phyloP scores from a whole-genome alignment of 2,329 filamentous ascomycete genomes.

The Amesomyces nigricolor region DNA sequence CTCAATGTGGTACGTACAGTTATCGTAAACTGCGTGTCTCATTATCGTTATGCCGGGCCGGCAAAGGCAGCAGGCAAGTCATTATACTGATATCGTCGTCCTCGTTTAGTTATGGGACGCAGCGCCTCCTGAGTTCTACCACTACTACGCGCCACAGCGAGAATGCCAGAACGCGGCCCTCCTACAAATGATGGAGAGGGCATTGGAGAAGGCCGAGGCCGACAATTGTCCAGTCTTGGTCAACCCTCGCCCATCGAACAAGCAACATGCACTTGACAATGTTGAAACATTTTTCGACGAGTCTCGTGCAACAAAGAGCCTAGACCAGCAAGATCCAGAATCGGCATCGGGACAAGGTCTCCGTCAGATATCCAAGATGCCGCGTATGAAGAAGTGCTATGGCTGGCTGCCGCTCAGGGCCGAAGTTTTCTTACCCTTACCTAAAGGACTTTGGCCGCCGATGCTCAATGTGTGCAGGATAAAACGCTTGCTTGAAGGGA shows the following conservation, averaged over 20 bases:
- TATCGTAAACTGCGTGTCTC: no score
- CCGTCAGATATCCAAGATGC: background rate
- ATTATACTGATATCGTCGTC: no score
- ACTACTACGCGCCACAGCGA: conserved; percentile 3
- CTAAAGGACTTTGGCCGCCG: background rate
- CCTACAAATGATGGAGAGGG: conserved; percentile 3
- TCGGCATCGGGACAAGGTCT: background rate
- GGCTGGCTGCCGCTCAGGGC: conserved; percentile 1
- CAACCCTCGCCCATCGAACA: background rate
- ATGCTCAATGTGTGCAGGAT: background rate
- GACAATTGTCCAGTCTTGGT: background rate
- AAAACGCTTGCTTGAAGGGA: background rate
- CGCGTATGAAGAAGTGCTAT: conserved; percentile 5
- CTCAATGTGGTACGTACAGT: conserved; percentile 7
- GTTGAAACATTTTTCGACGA: conserved; percentile 2
- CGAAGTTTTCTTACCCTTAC: background rate
- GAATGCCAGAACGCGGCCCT: conserved; percentile 11
- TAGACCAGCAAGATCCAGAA: background rate
- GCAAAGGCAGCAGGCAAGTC: no score
- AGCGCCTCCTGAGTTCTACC: background rate
- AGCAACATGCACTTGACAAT: background rate
- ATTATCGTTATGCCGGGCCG: no score
- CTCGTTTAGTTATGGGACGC: conserved; percentile 9
- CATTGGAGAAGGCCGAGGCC: background rate
- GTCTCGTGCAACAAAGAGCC: background rate